Percentiles rank a stretch among this genome's conserved stretches.
phyloP scores from a whole-genome alignment of 345 rosid species.

The Moricandia arvensis region DNA sequence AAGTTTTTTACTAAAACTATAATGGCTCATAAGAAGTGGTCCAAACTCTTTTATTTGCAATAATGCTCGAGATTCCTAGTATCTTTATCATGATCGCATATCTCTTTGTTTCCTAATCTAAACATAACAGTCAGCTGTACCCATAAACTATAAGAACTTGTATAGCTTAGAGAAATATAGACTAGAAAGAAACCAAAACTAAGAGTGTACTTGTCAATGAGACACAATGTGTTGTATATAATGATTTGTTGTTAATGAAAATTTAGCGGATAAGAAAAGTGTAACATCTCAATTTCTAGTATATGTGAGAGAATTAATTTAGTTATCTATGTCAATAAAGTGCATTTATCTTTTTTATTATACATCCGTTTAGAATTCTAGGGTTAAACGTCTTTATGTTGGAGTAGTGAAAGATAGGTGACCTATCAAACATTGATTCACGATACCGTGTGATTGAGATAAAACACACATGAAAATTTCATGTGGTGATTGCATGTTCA shows the following conservation, averaged over 20 bases:
- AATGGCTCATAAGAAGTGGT: conserved; percentile 19
- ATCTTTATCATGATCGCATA: conserved; percentile 28
- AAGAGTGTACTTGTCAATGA: background rate
- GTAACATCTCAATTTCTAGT: too few relatives aligned
- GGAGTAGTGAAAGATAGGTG: too few relatives aligned
- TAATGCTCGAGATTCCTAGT: conserved; percentile 34
- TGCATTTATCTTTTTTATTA: too few relatives aligned
- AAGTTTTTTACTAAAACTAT: conserved; percentile 17
- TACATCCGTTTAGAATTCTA: too few relatives aligned
- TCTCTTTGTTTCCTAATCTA: conserved; percentile 3
- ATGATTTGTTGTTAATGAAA: background rate
- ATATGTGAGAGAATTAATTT: too few relatives aligned
- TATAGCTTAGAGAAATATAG: background rate
- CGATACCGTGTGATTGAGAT: too few relatives aligned
- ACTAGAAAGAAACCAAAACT: background rate
- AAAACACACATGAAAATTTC: too few relatives aligned
- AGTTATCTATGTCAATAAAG: too few relatives aligned
- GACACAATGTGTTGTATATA: background rate
- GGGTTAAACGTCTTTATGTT: too few relatives aligned
- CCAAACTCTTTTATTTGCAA: conserved; percentile 24
- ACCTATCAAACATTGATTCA: too few relatives aligned
- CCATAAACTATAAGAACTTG: background rate
- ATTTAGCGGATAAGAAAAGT: background rate
- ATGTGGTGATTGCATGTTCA: too few relatives aligned
- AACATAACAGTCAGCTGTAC: background rate